Evolutionary conservation across 805 yeast species (phyloP).

Genomic region (Scheffersomyces ergatensis): DNA sequence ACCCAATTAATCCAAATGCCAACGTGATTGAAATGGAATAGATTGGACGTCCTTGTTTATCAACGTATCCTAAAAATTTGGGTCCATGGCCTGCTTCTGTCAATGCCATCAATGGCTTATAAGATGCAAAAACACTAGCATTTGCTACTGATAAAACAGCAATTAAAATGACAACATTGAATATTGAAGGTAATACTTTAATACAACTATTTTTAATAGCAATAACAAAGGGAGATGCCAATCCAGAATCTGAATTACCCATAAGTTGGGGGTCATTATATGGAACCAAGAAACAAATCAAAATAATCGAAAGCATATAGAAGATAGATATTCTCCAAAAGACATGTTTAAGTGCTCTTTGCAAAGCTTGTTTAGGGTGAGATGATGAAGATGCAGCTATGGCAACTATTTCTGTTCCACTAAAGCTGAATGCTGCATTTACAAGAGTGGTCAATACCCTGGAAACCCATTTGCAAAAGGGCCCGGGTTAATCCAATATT

Average conservation of each 20-base stretch:
- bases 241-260: conserved; percentile 48
- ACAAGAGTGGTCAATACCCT: conserved; percentile 26
- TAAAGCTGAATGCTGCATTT: conserved; percentile 26
- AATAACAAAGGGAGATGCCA: conserved; percentile 74
- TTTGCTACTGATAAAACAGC: conserved; percentile 74
- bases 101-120: conserved; percentile 62
- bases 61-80: conserved; percentile 29
- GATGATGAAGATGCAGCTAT: conserved; percentile 32
- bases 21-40: conserved; percentile 26
- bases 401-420: conserved; percentile 30
- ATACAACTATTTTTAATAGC: conserved; percentile 62
- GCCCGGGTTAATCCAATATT: conserved; percentile 36
- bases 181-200: conserved; percentile 61
- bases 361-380: conserved; percentile 33
- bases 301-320: conserved; percentile 25
- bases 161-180: conserved; percentile 67
- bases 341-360: conserved; percentile 37
- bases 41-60: conserved; percentile 36
- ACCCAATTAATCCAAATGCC: conserved; percentile 33
- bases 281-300: conserved; percentile 42
- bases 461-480: conserved; percentile 35
- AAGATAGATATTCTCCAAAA: conserved; percentile 38
- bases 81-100: conserved; percentile 71
- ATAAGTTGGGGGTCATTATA: conserved; percentile 45
- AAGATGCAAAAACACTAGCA: conserved; percentile 64